phyloP scores from a whole-genome alignment of 768 basidiomycete genomes.

The Melanogaster broomeanus region DNA sequence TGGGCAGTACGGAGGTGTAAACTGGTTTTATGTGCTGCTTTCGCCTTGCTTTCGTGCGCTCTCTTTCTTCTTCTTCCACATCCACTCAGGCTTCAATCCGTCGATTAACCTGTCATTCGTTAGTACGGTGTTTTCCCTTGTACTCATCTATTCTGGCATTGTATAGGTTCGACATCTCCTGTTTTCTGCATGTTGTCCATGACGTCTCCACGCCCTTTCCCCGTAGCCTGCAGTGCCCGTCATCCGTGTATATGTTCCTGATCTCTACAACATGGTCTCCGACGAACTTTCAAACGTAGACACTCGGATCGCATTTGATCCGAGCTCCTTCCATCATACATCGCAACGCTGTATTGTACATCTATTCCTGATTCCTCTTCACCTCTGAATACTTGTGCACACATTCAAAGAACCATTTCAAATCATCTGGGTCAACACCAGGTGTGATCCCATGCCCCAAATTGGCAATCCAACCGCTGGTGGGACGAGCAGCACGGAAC shows the following conservation, averaged over 20 bases:
- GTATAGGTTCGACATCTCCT: conserved; percentile 30
- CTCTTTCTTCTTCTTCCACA: background rate
- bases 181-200: conserved; percentile 5
- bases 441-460: conserved; percentile 98
- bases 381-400: conserved; percentile 74
- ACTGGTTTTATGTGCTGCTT: conserved; percentile 12
- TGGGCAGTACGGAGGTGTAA: background rate
- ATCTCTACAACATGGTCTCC: background rate
- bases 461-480: conserved; percentile 92
- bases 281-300: background rate
- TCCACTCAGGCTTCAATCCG: background rate
- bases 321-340: background rate
- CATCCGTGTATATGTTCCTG: conserved; percentile 19
- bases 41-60: conserved; percentile 18
- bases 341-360: background rate
- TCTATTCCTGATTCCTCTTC: background rate
- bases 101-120: conserved; percentile 7
- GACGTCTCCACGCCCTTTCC: background rate
- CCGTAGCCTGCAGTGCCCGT: conserved; percentile 15
- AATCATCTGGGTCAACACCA: conserved; percentile 90
- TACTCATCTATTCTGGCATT: conserved; percentile 32
- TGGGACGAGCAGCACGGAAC: conserved; percentile 57
- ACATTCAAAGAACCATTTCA: conserved; percentile 90
- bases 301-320: background rate
- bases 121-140: conserved; percentile 4